Base-by-base conservation (phyloP, 129 eudicot species). In the Tanacetum coccineum region DNA sequence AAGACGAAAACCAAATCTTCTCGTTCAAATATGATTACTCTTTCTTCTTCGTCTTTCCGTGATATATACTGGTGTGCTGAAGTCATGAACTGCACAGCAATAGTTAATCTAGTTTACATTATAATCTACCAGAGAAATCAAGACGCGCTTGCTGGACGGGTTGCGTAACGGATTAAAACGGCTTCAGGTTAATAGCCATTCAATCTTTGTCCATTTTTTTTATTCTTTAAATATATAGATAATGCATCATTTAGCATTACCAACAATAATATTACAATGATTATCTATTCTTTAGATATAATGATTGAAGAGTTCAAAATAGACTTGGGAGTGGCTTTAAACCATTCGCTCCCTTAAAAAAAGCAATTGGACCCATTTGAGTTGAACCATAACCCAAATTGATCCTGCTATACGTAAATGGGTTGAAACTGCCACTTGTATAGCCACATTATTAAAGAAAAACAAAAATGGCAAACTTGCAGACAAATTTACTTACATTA, bases 1-100 rank as follows among this genome's bases (percentile, higher is more conserved):
- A 94, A 94, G 59, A 89, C 95, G 52, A 94, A 89, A 70, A 94
- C 97, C 74, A 94, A 78, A 67, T 94, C 73, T 66, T 87, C 99
- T 81, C 88, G 84, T 71, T 94, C 99, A 57, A 89, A 94, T 59
- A 87, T 82, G 22, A 94, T 87, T 14, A 94, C 79, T 77, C 85
- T 84, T 60, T 89, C 99, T 42, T 81, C 87, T 87, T 94, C 99
- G 68, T 86, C 85, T 64, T 94, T 89, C 66, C 93, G 82, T 61
- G 99, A 89, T 75, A 94, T 84, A 57, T 86, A 94, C 74, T 87
- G 97, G 78, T 94, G 97, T 68, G 74, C 83, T 54, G 99, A 94
- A 51, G 88, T 86, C 99, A 94, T 89, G 77, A 94, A 94, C 97
- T 94, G 92, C 97, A 68, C 46, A 76, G 32, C 63, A 62, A 62